phyloP scores from a whole-genome alignment of 2,329 filamentous ascomycete species.

The Colletotrichum sp. region DNA sequence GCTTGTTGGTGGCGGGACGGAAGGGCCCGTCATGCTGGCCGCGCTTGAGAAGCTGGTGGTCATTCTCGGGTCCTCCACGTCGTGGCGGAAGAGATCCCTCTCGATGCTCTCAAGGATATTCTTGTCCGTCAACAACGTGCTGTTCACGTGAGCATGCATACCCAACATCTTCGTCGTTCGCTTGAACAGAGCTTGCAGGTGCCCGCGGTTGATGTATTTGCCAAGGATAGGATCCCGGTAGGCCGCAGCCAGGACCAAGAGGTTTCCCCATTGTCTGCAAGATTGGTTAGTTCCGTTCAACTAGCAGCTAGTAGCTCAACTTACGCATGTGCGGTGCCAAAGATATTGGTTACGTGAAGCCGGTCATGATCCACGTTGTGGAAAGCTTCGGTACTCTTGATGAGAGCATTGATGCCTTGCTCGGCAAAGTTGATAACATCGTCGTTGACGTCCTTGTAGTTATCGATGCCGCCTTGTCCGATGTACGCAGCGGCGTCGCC shows the following conservation, averaged over 20 bases:
- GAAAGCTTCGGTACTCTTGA: slow-evolving; percentile 87
- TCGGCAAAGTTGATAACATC: slow-evolving; percentile 60
- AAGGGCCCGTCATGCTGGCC: background rate
- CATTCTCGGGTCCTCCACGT: slow-evolving; percentile 25
- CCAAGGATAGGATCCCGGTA: slow-evolving; percentile 70
- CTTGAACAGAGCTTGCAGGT: slow-evolving; percentile 65
- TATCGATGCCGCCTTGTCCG: slow-evolving; percentile 28
- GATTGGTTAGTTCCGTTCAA: background rate
- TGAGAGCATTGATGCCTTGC: slow-evolving; percentile 74
- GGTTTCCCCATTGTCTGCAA: slow-evolving; percentile 91
- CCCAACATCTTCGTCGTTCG: slow-evolving; percentile 80
- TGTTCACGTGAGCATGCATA: slow-evolving; percentile 73
- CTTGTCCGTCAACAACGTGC: slow-evolving; percentile 75
- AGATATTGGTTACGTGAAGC: slow-evolving; percentile 91
- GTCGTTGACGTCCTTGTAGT: slow-evolving; percentile 42
- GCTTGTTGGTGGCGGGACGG: background rate
- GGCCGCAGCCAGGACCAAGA: slow-evolving; percentile 86
- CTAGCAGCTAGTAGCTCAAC: slow-evolving; percentile 39
- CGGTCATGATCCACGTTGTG: slow-evolving; percentile 66
- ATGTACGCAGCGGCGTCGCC: background rate
- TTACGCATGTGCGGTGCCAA: slow-evolving; percentile 95
- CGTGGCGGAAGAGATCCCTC: slow-evolving; percentile 44
- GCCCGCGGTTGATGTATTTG: slow-evolving; percentile 58
- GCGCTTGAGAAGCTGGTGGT: slow-evolving; percentile 46
- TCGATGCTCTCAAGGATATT: slow-evolving; percentile 70